Evolutionary conservation across 2,329 filamentous ascomycete genomes (phyloP).

Genomic region (Leptographium lundbergii): DNA sequence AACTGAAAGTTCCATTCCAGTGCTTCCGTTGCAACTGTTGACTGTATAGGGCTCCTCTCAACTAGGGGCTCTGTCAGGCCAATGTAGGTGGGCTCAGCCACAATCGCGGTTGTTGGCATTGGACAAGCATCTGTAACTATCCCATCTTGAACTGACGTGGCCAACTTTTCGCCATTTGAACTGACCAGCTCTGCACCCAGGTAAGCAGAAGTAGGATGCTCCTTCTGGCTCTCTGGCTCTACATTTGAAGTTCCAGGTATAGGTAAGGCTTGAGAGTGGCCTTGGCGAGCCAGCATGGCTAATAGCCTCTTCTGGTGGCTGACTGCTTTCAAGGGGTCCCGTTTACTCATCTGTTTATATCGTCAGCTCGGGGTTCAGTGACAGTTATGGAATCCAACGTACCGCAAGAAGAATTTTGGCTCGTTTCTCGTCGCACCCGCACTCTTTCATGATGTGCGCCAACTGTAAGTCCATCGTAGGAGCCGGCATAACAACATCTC

Average conservation of each 20-base stretch:
- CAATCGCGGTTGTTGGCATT: neutral
- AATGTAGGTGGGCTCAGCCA: neutral
- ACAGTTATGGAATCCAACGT: neutral
- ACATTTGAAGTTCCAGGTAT: neutral
- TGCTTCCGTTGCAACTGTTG: neutral
- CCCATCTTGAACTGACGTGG: neutral
- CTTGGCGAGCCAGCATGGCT: neutral
- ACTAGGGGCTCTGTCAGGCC: neutral
- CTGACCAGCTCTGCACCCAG: neutral
- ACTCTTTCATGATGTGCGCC: neutral
- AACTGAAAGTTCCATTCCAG: slow-evolving; percentile 2
- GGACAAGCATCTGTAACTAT: neutral
- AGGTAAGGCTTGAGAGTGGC: neutral
- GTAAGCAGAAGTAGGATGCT: neutral
- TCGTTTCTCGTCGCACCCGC: neutral
- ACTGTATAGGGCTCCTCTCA: neutral
- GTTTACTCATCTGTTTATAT: neutral
- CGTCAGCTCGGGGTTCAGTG: neutral
- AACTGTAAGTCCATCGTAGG: neutral
- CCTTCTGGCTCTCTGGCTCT: neutral
- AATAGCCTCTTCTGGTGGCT: neutral
- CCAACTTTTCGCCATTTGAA: neutral
- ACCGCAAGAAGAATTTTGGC: neutral
- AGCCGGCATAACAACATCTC: neutral
- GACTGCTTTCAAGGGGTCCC: neutral